A percentile compares a stretch with the other conserved stretches of the same genome.
phyloP scores from a whole-genome alignment of 768 basidiomycete genomes.

The Lactarius vividus region DNA sequence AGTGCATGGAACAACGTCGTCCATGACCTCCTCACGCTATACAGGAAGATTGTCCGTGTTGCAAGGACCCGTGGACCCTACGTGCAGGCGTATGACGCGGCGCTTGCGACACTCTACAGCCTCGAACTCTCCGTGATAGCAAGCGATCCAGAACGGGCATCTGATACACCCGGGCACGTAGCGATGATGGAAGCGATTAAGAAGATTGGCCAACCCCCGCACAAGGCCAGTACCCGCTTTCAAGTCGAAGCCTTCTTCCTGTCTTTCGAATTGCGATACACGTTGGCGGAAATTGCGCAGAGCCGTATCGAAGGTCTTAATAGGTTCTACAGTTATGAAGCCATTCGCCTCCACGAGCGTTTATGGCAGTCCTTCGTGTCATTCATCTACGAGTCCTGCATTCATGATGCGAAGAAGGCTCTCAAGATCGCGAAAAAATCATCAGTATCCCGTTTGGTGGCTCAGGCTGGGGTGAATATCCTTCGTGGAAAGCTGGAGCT shows the following conservation, averaged over 20 bases:
- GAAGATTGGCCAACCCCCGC: constrained; percentile 37
- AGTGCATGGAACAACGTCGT: constrained; percentile 31
- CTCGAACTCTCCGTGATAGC: constrained; percentile 32
- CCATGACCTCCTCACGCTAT: constrained; percentile 28
- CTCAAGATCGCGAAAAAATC: constrained; percentile 29
- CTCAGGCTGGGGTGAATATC: constrained; percentile 27
- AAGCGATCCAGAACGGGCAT: constrained; percentile 26
- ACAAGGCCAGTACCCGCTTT: constrained; percentile 37
- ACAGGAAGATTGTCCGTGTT: constrained; percentile 30
- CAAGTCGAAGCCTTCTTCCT: constrained; percentile 37
- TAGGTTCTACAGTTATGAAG: constrained; percentile 2
- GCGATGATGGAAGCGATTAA: constrained; percentile 33
- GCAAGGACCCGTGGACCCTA: constrained; percentile 34
- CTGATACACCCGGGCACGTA: constrained; percentile 30
- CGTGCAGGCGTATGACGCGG: constrained; percentile 36
- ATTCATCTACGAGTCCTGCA: constrained; percentile 33
- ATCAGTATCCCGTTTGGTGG: constrained; percentile 33
- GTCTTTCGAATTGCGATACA: constrained; percentile 38
- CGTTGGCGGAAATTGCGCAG: constrained; percentile 34
- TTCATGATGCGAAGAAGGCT: constrained; percentile 26
- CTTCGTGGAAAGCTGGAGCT: constrained; percentile 33
- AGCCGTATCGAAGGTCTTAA: constrained; percentile 28
- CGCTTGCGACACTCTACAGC: constrained; percentile 35
- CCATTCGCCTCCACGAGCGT: constrained; percentile 14
- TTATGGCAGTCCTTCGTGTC: constrained; percentile 29